Evolutionary conservation across 441 rosid species (phyloP).

Genomic region (Euphorbia celastroides): DNA sequence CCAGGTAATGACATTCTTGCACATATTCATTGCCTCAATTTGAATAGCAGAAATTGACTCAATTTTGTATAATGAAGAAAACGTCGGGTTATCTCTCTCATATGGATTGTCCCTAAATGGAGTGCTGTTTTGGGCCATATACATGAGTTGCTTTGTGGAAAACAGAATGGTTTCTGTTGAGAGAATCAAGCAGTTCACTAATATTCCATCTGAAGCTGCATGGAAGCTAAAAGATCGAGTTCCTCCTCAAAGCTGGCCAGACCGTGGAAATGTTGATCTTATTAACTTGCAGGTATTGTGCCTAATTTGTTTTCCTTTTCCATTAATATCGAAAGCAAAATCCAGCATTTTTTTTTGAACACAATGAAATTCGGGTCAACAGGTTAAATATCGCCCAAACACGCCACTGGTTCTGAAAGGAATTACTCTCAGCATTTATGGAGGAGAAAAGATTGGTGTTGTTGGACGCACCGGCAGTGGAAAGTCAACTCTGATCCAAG

Average conservation of each 20-base stretch:
- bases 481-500: conserved; percentile 87
- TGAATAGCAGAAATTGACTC: conserved; percentile 5
- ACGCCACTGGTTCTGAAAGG: conserved; percentile 88
- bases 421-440: conserved; percentile 61
- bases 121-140: conserved; percentile 78
- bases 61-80: conserved; percentile 39
- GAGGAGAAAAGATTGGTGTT: conserved; percentile 85
- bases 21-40: not conserved
- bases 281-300: conserved; percentile 61
- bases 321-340: not conserved
- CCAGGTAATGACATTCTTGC: conserved; percentile 54
- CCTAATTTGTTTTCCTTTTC: not conserved
- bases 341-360: not conserved
- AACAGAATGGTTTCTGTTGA: conserved; percentile 93
- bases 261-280: conserved; percentile 60
- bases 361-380: conserved; percentile 20
- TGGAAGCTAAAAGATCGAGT: conserved; percentile 60
- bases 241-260: conserved; percentile 82
- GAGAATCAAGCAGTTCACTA: conserved; percentile 82
- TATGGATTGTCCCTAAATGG: conserved; percentile 81
- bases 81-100: conserved; percentile 86
- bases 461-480: conserved; percentile 98
- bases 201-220: conserved; percentile 66
- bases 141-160: conserved; percentile 77
- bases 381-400: conserved; percentile 84